Base-by-base conservation (phyloP, 371 early-diverging fungal genomes). In the Blyttiomyces sp. region DNA sequence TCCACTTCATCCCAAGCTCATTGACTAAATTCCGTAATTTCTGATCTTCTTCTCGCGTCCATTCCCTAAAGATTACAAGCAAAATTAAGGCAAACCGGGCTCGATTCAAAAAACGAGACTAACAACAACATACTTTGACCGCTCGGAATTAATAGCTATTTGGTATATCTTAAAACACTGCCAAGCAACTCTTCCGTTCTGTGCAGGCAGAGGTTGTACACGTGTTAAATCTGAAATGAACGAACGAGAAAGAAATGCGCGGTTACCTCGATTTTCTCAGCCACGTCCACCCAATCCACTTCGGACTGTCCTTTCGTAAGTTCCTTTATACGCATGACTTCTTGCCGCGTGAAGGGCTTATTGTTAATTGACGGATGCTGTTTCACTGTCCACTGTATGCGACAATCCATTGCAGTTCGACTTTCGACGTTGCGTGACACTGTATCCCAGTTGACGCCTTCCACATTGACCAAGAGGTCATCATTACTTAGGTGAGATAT, bases 161-260 rank as follows among this genome's bases (percentile, higher is more conserved):
- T 84, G 80, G 72, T 87, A 90, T 48, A 82, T 77, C 27, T 79
- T 77, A 64, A 92, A 91, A 69, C 94, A 94, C 57, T 90, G 89
- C 7, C 85, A 77, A 2, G 88, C 86, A 0, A 91, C 88, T 32
- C 92, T 75, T 54, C 86, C 85, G 33, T 88, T 88, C 30, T 74
- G 63, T 43, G 74, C 57, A 43, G 34, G 62, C 51, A 26, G 2
- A 43, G 28, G 16, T 32, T 31, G 33, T 3, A 56, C 28, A 49
- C 30, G 7, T 2, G 1, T 35, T 32, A n/a, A n/a, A 24, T 23
- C 35, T 1, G 9, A 33, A 13, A 4, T 26, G 64, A 56, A 33
- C 73, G 70, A 23, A 76, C 69, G 7, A n/a, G n/a, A 63, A 31
- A 34, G 67, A 66, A 66, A 69, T 72, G 53, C 66, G 63, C 49